phyloP scores from a whole-genome alignment of 257 asterid species.

The Fraxinus cuspidata region DNA sequence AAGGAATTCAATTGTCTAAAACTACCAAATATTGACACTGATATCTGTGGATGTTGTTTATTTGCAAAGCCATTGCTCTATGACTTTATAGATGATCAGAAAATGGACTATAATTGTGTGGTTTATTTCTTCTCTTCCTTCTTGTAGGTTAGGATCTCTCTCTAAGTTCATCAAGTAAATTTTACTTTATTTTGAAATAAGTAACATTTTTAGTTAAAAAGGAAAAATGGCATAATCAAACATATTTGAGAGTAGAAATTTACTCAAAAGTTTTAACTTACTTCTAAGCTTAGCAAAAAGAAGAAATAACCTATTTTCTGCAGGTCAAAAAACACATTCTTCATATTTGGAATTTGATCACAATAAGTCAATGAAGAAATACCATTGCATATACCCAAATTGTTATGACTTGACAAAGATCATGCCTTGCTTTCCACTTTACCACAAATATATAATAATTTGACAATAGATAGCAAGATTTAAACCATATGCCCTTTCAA shows the following conservation, averaged over 20 bases:
- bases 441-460: background rate
- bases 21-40: conserved; percentile 43
- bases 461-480: background rate
- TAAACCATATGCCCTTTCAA: conserved; percentile 5
- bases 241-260: too few species aligned
- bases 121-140: background rate
- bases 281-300: background rate
- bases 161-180: too few species aligned
- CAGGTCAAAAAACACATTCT: too few species aligned
- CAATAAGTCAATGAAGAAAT: background rate
- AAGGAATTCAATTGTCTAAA: conserved; percentile 28
- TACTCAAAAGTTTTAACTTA: too few species aligned
- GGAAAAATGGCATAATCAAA: too few species aligned
- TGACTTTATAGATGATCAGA: background rate
- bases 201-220: too few species aligned
- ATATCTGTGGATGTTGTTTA: background rate
- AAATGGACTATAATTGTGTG: background rate
- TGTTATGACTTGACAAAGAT: background rate
- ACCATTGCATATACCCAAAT: background rate
- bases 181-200: too few species aligned
- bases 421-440: background rate
- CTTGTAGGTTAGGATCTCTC: background rate
- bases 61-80: background rate
- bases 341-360: too few species aligned
- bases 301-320: too few species aligned